phyloP scores from a whole-genome alignment of 306 rosid species.

The Trifolium repens region DNA sequence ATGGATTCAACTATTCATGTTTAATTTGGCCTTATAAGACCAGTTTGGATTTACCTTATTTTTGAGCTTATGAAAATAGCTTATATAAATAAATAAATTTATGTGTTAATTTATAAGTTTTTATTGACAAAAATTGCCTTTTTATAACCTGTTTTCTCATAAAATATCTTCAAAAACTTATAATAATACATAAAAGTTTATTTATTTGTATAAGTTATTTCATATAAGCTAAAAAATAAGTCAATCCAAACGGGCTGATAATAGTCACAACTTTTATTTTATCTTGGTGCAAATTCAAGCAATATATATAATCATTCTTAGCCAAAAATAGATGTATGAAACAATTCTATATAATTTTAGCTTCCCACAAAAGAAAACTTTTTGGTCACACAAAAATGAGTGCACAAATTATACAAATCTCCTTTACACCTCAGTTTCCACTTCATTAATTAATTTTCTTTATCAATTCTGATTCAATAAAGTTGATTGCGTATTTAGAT shows the following conservation, averaged over 20 bases:
- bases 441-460: neutral
- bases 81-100: no score
- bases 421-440: neutral
- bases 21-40: no score
- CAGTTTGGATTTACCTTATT: no score
- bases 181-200: no score
- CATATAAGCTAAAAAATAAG: no score
- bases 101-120: no score
- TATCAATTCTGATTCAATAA: no score
- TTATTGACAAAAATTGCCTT: no score
- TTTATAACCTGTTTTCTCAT: no score
- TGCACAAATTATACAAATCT: neutral
- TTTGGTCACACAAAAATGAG: neutral
- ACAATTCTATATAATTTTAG: slow-evolving; percentile 1
- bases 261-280: slow-evolving; percentile 14
- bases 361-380: slow-evolving; percentile 17
- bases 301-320: slow-evolving; percentile 18
- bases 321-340: slow-evolving; percentile 22
- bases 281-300: slow-evolving; percentile 31
- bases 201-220: no score
- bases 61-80: no score
- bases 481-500: no score
- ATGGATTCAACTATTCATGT: slow-evolving; percentile 37
- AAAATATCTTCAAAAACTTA: neutral
- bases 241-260: neutral